These are phyloP conservation scores for Saccharomycopsis guyanensis DNA, from an alignment of 805 yeast species.

Conservation along the genomic window DNA sequence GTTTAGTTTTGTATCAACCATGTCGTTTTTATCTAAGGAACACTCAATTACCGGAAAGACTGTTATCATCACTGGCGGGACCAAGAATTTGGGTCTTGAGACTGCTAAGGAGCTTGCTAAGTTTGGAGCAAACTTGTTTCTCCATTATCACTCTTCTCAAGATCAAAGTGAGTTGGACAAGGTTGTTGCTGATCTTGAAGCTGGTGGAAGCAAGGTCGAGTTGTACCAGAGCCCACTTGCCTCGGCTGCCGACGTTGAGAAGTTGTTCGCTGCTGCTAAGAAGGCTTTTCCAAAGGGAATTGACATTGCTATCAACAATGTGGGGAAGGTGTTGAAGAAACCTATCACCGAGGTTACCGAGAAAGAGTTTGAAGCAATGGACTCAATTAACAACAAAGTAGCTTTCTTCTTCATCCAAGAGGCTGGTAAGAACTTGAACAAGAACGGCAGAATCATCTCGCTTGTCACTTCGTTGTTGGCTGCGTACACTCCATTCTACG, in stretches of 20 bases:
- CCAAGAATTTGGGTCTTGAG: conserved; percentile 50
- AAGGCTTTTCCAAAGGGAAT: conserved; percentile 36
- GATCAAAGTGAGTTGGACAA: conserved; percentile 29
- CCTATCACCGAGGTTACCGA: conserved; percentile 44
- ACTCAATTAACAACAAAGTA: conserved; percentile 45
- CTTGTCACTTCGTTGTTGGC: conserved; percentile 59
- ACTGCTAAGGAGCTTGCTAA: conserved; percentile 49
- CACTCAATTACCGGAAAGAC: conserved; percentile 34
- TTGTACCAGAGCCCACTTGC: conserved; percentile 37
- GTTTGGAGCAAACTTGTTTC: conserved; percentile 43
- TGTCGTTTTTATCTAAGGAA: neutral
- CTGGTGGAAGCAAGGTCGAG: conserved; percentile 33
- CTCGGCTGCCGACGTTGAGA: conserved; percentile 34
- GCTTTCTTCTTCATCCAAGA: conserved; percentile 56
- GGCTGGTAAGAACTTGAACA: conserved; percentile 43
- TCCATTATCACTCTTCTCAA: conserved; percentile 45
- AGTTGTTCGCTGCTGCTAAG: conserved; percentile 40
- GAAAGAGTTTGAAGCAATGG: conserved; percentile 49
- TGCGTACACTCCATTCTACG: conserved; percentile 50
- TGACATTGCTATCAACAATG: conserved; percentile 61
- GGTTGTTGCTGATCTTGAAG: conserved; percentile 27
- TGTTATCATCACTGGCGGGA: conserved; percentile 53
- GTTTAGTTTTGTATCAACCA: no score
- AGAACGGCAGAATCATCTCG: conserved; percentile 48
- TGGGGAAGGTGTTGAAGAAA: conserved; percentile 61